Evolutionary conservation across 805 yeast species (phyloP), one percentile per base, ranked within the genome.

Genomic region (Kazachstania taianensis): DNA sequence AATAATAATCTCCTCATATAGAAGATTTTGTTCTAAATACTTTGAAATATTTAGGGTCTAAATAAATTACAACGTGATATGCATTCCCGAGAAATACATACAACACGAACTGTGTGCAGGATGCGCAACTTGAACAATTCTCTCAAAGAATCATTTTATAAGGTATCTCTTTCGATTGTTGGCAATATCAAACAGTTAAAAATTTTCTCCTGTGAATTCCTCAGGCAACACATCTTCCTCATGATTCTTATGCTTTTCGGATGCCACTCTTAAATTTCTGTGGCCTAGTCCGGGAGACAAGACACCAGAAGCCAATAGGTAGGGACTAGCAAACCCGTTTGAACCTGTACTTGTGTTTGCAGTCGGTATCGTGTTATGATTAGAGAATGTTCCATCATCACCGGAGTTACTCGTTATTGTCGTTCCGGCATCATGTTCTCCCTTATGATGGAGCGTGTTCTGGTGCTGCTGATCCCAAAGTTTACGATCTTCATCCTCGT

Each of bases 251-350:
- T 32, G 20, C 4, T 30, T 30, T 5, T 30, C 30, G 14, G 36
- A 15, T 17, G 29, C 36, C 9, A 42, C 33, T n/a, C 32, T 33
- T 13, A 44, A 36, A 20, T 36, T 41, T 16, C 37, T 41, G 18
- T 45, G 42, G 3, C 40, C 50, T 16, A 50, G 29, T 10, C 65
- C 68, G 2, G 81, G 79, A 0, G 82, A 69, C 33, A 70, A 50
- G 20, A 72, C 49, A 1, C 82, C 83, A 0, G 81, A 72, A 0
- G 83, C 81, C 40, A 78, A 55, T 31, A 78, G 61, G 45, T 76
- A 80, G 2, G 86, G 85, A 5, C 85, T 77, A 0, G 78, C 69
- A 52, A 79, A 72, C 0, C 84, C 84, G 25, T 48, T 37, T 25
- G 60, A 49, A 5, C 52, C 53, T 24, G 46, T 35, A 30, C 51